Evolutionary conservation across 306 rosid species (phyloP).

Genomic region (Crotalaria pallida): DNA sequence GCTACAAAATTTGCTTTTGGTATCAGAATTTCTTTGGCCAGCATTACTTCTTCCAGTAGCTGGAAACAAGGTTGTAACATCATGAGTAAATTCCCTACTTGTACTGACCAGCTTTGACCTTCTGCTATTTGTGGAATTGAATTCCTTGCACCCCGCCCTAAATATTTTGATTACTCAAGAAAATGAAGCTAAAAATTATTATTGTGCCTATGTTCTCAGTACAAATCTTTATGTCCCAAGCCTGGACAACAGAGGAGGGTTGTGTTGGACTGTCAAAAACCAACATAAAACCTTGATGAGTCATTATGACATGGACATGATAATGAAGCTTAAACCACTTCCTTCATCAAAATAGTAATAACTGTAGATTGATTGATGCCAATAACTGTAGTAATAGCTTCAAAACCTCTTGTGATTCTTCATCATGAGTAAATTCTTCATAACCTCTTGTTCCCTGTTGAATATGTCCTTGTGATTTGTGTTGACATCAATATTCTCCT

Average conservation of each 20-base stretch:
- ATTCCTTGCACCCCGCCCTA: background rate
- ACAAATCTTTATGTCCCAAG: too few species aligned
- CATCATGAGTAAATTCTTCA: background rate
- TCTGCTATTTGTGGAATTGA: constrained; percentile 15
- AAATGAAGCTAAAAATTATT: too few species aligned
- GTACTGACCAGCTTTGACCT: constrained; percentile 8
- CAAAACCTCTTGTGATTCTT: too few species aligned
- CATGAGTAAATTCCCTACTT: constrained; percentile 20
- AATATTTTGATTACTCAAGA: background rate
- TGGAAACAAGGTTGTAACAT: constrained; percentile 89
- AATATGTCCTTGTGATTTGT: background rate
- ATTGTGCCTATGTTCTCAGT: background rate
- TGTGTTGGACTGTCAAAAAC: too few species aligned
- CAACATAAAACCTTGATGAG: too few species aligned
- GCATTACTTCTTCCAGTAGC: constrained; percentile 95
- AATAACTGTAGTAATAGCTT: background rate
- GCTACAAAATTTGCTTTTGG: constrained; percentile 78
- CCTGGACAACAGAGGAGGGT: too few species aligned
- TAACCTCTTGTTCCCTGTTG: background rate
- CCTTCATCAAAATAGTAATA: background rate
- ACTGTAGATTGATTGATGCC: background rate
- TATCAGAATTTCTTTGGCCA: constrained; percentile 98
- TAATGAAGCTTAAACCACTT: background rate
- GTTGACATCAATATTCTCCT: background rate
- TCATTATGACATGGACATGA: background rate